Base-by-base conservation (phyloP, 768 basidiomycete species). In the Fibroporia radiculosa region DNA sequence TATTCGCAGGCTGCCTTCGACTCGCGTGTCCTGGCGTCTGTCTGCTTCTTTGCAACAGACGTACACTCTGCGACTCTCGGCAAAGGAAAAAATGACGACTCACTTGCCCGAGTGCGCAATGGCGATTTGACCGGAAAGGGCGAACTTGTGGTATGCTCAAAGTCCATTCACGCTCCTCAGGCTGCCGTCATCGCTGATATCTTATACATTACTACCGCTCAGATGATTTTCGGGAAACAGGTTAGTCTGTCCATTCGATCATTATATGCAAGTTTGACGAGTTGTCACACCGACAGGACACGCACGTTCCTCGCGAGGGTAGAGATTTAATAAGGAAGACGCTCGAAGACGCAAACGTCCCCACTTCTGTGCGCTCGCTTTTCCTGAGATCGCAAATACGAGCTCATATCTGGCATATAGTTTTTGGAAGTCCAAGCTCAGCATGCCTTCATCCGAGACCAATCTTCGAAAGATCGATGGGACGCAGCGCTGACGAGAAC, bases 191-290 rank as follows among this genome's bases (percentile, higher is more conserved):
- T 12, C 8, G 25, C 5, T 25, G 25, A 22, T 4, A 25, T 4
- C 31, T 14, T 29, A n/a, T 20, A 19, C 27, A 11, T 11, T 16
- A 8, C 3, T 35, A 19, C 14, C 12, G 16, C 35, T 29, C 48
- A 93, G 78, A 84, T 96, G 84, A 91, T 97, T 42, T 97, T 97
- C 57, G 95, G 95, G 6, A 93, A 93, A 61, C 90, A 93, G 73
- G 11, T n/a, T 24, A 22, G 18, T 28, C 27, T 14, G 14, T 10
- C 16, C 23, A 16, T 14, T 46, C 25, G 11, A 31, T 31, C n/a
- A n/a, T n/a, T n/a, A n/a, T n/a, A n/a, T n/a, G n/a, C n/a, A n/a
- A n/a, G n/a, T n/a, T n/a, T n/a, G n/a, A n/a, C n/a, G n/a, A n/a
- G n/a, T n/a, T n/a, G n/a, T n/a, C n/a, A n/a, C n/a, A n/a, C n/a